Evolutionary conservation across 805 yeast genomes (phyloP).

Genomic region (Yarrowia deformans): DNA sequence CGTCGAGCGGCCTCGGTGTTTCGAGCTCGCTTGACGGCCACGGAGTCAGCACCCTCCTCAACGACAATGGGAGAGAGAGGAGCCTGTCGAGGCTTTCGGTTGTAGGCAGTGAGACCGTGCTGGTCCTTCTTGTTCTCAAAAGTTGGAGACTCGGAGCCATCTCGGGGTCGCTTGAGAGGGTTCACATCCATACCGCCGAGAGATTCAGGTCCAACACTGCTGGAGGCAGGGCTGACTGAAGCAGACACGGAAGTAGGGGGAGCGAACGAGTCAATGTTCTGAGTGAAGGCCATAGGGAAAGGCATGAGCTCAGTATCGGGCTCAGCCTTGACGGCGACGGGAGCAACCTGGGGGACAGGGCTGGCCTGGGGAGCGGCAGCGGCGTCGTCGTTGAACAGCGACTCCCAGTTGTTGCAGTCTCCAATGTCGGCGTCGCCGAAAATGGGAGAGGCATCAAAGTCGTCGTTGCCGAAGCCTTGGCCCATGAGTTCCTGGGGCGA

Average conservation of each 20-base stretch:
- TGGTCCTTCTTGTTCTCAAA: slow-evolving; percentile 61
- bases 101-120: slow-evolving; percentile 76
- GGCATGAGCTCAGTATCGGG: slow-evolving; percentile 34
- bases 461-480: slow-evolving; percentile 39
- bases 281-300: slow-evolving; percentile 40
- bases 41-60: slow-evolving; percentile 65
- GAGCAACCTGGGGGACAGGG: slow-evolving; percentile 9
- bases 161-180: slow-evolving; percentile 41
- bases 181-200: slow-evolving; percentile 13
- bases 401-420: slow-evolving; percentile 48
- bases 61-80: slow-evolving; percentile 75
- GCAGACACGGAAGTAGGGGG: slow-evolving; percentile 16
- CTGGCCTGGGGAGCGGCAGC: slow-evolving; percentile 22
- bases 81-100: slow-evolving; percentile 73
- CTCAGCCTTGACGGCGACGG: slow-evolving; percentile 30
- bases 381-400: slow-evolving; percentile 48
- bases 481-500: slow-evolving; percentile 39
- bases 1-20: slow-evolving; percentile 96
- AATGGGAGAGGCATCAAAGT: slow-evolving; percentile 48
- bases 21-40: slow-evolving; percentile 86
- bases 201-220: slow-evolving; percentile 36
- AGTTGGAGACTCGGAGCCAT: slow-evolving; percentile 42
- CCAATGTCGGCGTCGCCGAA: slow-evolving; percentile 47
- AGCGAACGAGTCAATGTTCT: slow-evolving; percentile 24
- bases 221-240: slow-evolving; percentile 38